phyloP scores from a whole-genome alignment of 768 basidiomycete species.

The Suillus tomentosus region DNA sequence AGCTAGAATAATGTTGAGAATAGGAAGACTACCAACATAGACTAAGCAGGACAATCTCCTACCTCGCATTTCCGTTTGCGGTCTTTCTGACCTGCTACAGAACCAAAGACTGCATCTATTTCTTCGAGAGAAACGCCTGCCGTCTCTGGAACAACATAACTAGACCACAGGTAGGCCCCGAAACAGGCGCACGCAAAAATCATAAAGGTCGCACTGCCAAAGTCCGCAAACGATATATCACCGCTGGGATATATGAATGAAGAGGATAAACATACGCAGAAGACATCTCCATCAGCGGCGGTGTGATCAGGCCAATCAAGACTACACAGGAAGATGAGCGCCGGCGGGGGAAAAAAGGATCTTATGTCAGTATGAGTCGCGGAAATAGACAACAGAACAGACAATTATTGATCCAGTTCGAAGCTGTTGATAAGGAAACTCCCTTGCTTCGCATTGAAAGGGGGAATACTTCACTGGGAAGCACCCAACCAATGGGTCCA shows the following conservation, averaged over 20 bases:
- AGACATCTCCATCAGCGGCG: conserved; percentile 61
- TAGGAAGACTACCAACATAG: background rate
- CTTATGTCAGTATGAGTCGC: background rate
- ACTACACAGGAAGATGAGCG: conserved; percentile 41
- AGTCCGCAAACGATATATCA: conserved; percentile 2
- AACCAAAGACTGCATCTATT: conserved; percentile 68
- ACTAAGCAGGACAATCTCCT: conserved; percentile 9
- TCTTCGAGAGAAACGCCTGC: conserved; percentile 77
- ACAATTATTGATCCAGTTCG: conserved; percentile 89
- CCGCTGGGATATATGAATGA: background rate
- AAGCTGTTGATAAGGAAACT: conserved; percentile 80
- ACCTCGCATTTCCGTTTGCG: conserved; percentile 54
- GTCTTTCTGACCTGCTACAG: conserved; percentile 60
- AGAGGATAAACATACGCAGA: conserved; percentile 45
- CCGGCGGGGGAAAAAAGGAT: background rate
- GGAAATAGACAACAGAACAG: conserved; percentile 19
- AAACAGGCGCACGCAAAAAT: conserved; percentile 67
- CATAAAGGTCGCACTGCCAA: conserved; percentile 63
- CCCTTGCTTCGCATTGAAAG: conserved; percentile 79
- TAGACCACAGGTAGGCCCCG: conserved; percentile 71
- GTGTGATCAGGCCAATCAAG: conserved; percentile 74
- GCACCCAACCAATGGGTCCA: conserved; percentile 82
- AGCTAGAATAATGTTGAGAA: conserved; percentile 42
- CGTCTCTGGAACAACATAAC: conserved; percentile 71
- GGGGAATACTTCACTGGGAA: conserved; percentile 83